Percentiles rank a stretch among this genome's conserved stretches.
Evolutionary conservation across 768 basidiomycete genomes (phyloP).

Genomic region (Amanita polypyramis): DNA sequence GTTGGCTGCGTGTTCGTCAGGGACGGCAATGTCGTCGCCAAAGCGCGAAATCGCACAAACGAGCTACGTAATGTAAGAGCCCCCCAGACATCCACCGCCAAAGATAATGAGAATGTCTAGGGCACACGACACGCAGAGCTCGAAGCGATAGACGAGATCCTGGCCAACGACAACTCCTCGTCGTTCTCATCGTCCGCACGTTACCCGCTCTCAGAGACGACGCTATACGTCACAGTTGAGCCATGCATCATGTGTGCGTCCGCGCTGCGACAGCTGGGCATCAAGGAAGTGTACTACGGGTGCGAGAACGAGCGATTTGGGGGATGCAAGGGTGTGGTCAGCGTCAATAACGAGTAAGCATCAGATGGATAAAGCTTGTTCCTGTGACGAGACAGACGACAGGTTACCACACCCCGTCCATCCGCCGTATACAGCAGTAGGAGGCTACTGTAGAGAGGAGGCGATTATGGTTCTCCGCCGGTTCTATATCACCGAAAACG

Average conservation of each 20-base stretch:
- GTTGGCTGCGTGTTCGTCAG: slow-evolving; percentile 95
- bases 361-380: slow-evolving; percentile 1
- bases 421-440: slow-evolving; percentile 60
- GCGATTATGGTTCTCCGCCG: slow-evolving; percentile 80
- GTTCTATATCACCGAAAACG: slow-evolving; percentile 91
- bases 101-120: slow-evolving; percentile 30
- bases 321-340: slow-evolving; percentile 90
- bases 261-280: slow-evolving; percentile 87
- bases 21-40: slow-evolving; percentile 64
- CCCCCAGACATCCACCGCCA: background rate
- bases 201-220: slow-evolving; percentile 69
- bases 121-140: slow-evolving; percentile 96
- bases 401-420: slow-evolving; percentile 69
- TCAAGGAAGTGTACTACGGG: slow-evolving; percentile 84
- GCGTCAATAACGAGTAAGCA: slow-evolving; percentile 69
- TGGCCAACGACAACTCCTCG: slow-evolving; percentile 53
- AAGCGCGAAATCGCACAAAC: slow-evolving; percentile 89
- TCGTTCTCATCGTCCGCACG: slow-evolving; percentile 39
- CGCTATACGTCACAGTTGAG: slow-evolving; percentile 95
- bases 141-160: slow-evolving; percentile 87
- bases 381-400: slow-evolving; percentile 1
- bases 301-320: slow-evolving; percentile 95
- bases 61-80: slow-evolving; percentile 73
- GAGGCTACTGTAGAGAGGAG: slow-evolving; percentile 72
- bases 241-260: slow-evolving; percentile 99